Percentiles rank a stretch among this genome's conserved stretches.
These are phyloP conservation scores for Jasminum sambac DNA, from an alignment of 257 asterid genomes.

Conservation along the genomic window DNA sequence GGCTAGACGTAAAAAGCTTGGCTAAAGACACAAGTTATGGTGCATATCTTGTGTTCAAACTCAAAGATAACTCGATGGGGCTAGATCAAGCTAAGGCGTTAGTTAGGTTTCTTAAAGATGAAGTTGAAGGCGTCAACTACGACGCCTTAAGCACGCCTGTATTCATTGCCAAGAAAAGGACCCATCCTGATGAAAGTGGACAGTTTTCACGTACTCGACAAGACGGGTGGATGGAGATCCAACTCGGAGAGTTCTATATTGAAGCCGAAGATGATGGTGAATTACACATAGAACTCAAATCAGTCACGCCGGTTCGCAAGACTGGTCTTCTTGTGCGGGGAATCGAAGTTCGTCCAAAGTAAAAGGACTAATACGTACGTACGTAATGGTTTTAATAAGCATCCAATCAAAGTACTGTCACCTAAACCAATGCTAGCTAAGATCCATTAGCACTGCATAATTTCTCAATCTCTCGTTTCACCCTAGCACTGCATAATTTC, in stretches of 20 bases:
- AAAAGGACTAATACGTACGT: too few species aligned
- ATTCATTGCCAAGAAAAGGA: neutral
- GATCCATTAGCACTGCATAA: too few species aligned
- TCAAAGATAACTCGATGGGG: neutral
- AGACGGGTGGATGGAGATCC: conserved; percentile 13
- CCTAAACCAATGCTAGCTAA: too few species aligned
- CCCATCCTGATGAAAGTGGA: neutral
- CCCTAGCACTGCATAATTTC: too few species aligned
- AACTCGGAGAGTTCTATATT: conserved; percentile 1
- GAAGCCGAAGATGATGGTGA: neutral
- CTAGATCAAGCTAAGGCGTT: neutral
- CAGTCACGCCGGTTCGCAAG: too few species aligned
- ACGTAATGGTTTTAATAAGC: too few species aligned
- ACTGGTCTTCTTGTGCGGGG: neutral
- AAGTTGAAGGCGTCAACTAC: neutral
- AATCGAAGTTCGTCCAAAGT: neutral
- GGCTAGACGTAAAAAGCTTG: neutral
- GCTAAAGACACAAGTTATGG: neutral
- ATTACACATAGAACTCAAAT: neutral
- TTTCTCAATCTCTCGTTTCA: too few species aligned
- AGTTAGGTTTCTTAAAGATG: neutral
- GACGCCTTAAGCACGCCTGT: neutral
- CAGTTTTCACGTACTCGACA: neutral
- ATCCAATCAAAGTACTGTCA: too few species aligned
- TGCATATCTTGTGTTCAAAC: conserved; percentile 7